Evolutionary conservation across 352 stramenopile genomes (phyloP).

Genomic region (Phytophthora constricta): DNA sequence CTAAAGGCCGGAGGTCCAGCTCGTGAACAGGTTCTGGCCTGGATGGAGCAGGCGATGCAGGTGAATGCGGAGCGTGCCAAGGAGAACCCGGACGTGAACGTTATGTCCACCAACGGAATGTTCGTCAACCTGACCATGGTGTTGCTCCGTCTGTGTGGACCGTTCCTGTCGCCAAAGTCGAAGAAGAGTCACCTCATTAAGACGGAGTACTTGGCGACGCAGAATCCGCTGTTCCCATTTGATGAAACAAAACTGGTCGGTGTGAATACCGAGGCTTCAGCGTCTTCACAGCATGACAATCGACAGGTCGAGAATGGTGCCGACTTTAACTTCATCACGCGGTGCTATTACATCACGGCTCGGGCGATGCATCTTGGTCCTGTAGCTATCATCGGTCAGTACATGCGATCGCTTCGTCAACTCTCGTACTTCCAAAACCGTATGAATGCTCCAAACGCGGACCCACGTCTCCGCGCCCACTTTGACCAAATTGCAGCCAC

Average conservation of each 20-base stretch:
- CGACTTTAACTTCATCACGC: slow-evolving; percentile 96
- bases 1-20: slow-evolving; percentile 64
- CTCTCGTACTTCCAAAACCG: slow-evolving; percentile 89
- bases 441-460: slow-evolving; percentile 70
- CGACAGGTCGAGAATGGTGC: slow-evolving; percentile 22
- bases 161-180: slow-evolving; percentile 78
- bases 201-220: slow-evolving; percentile 47
- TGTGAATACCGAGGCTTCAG: slow-evolving; percentile 12
- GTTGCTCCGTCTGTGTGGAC: slow-evolving; percentile 78
- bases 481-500: slow-evolving; percentile 73
- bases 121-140: slow-evolving; percentile 85
- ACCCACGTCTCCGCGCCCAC: slow-evolving; percentile 73
- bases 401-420: slow-evolving; percentile 90
- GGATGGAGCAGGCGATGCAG: slow-evolving; percentile 78
- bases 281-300: slow-evolving; percentile 24
- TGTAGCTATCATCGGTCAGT: slow-evolving; percentile 82
- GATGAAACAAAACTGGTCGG: slow-evolving; percentile 69
- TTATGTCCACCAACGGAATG: slow-evolving; percentile 74
- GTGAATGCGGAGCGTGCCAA: slow-evolving; percentile 81
- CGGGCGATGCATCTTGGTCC: slow-evolving; percentile 93
- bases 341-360: slow-evolving; percentile 96
- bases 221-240: slow-evolving; percentile 68
- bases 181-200: slow-evolving; percentile 85
- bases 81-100: slow-evolving; percentile 76
- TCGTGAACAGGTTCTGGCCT: slow-evolving; percentile 70